Conservation (phyloP, 176 grass and related monocot species). For the Lolium multiflorum region DNA sequence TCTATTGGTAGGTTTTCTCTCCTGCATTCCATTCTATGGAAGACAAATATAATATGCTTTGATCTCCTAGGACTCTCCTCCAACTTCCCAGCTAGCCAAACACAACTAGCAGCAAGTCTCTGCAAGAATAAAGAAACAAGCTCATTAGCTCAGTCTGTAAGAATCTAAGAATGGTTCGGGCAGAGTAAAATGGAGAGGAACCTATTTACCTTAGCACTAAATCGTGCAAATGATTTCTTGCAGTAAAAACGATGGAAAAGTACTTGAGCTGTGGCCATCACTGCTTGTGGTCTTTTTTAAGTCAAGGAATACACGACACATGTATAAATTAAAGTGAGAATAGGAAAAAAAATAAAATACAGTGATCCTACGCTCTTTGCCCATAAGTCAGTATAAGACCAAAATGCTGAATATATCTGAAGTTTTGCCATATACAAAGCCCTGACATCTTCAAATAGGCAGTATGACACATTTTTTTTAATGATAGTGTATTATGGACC, state of each 20-base stretch:
- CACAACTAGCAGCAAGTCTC: conserved; percentile 90
- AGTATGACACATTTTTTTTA: neutral
- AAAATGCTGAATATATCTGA: conserved; percentile 1
- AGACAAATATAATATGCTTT: conserved; percentile 80
- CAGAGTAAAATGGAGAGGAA: conserved; percentile 7
- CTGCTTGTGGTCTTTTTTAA: conserved; percentile 76
- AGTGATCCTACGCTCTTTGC: neutral
- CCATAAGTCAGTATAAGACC: conserved; percentile 5
- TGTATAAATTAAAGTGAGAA: neutral
- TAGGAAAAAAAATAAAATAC: neutral
- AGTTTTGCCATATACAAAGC: neutral
- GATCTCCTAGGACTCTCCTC: conserved; percentile 88
- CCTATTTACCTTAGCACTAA: conserved; percentile 78
- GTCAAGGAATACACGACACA: conserved; percentile 49
- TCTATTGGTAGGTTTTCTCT: conserved; percentile 81
- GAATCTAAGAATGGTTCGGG: conserved; percentile 23
- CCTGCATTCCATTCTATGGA: conserved; percentile 83
- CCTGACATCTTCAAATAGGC: conserved; percentile 14
- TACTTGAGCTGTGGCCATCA: conserved; percentile 94
- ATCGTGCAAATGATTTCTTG: conserved; percentile 93
- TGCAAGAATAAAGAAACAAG: conserved; percentile 46
- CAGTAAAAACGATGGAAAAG: conserved; percentile 95
- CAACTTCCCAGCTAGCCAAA: conserved; percentile 93
- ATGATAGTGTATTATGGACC: conserved; percentile 12
- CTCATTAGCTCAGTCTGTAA: neutral